These are phyloP conservation scores for Gamarada debralockiae DNA, from an alignment of 495 filamentous ascomycete species.

Conservation along the genomic window DNA sequence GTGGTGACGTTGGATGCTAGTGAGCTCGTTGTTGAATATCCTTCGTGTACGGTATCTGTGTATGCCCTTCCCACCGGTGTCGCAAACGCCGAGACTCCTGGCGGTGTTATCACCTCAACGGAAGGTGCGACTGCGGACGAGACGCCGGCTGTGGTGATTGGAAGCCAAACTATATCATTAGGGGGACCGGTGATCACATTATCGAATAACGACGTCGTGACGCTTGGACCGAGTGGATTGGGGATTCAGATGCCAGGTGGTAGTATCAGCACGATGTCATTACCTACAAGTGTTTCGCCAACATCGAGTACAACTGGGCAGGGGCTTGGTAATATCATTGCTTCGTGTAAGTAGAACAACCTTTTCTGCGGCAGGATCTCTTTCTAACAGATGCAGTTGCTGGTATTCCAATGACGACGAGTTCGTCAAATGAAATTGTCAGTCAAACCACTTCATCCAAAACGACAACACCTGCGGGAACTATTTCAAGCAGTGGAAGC, in stretches of 20 bases:
- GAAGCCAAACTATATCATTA: constrained; percentile 8
- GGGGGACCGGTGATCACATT: constrained; percentile 7
- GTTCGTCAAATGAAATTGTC: neutral
- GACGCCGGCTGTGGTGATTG: constrained; percentile 10
- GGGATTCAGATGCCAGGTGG: constrained; percentile 4
- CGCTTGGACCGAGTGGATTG: constrained; percentile 1
- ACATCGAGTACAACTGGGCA: too few relatives aligned
- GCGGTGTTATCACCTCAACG: neutral
- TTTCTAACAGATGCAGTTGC: neutral
- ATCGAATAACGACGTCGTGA: neutral
- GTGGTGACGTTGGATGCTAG: constrained; percentile 1
- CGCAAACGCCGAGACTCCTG: too few relatives aligned
- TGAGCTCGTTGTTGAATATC: constrained; percentile 1
- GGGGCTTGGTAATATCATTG: too few relatives aligned
- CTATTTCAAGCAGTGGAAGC: too few relatives aligned
- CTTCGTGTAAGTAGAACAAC: too few relatives aligned
- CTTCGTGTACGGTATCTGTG: neutral
- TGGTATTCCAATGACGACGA: neutral
- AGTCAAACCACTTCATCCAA: neutral
- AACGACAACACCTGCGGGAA: too few relatives aligned
- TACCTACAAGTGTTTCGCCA: neutral
- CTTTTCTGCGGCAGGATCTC: neutral
- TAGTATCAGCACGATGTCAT: neutral
- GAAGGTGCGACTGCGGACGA: constrained; percentile 9
- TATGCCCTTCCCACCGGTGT: constrained; percentile 5